Percentiles rank a stretch among this genome's conserved stretches.
phyloP scores from a whole-genome alignment of 805 yeast species.

The Wickerhamomyces mucosus region DNA sequence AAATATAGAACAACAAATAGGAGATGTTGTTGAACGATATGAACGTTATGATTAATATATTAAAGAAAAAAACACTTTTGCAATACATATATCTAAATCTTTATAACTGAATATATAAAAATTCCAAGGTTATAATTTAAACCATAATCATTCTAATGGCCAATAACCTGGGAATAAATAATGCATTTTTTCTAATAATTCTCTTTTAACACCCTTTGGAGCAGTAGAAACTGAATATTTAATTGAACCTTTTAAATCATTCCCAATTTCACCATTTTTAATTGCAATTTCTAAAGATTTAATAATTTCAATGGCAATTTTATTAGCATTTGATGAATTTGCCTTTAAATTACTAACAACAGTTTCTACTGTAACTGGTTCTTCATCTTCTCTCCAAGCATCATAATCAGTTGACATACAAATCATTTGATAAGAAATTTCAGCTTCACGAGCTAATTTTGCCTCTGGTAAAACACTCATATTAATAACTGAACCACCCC shows the following conservation, averaged over 20 bases:
- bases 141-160: too few species aligned
- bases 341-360: slow-evolving; percentile 87
- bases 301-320: slow-evolving; percentile 61
- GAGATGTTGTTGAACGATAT: too few species aligned
- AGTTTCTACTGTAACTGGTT: slow-evolving; percentile 96
- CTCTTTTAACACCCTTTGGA: slow-evolving; percentile 61
- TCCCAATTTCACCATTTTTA: slow-evolving; percentile 53
- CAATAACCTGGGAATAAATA: slow-evolving; percentile 88
- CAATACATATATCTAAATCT: too few species aligned
- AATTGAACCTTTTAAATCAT: slow-evolving; percentile 65
- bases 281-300: slow-evolving; percentile 56
- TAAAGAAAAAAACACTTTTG: too few species aligned
- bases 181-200: slow-evolving; percentile 71
- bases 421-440: slow-evolving; percentile 92
- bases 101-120: too few species aligned
- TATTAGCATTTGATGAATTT: slow-evolving; percentile 79
- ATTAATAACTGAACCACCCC: slow-evolving; percentile 94
- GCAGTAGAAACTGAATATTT: slow-evolving; percentile 74
- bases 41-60: too few species aligned
- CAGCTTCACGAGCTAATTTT: slow-evolving; percentile 95
- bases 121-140: too few species aligned
- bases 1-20: too few species aligned
- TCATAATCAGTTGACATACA: slow-evolving; percentile 99
- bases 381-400: slow-evolving; percentile 94
- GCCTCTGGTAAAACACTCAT: slow-evolving; percentile 98